phyloP scores from a whole-genome alignment of 1,284 basidiomycete species.

The Jaminaea rosea region DNA sequence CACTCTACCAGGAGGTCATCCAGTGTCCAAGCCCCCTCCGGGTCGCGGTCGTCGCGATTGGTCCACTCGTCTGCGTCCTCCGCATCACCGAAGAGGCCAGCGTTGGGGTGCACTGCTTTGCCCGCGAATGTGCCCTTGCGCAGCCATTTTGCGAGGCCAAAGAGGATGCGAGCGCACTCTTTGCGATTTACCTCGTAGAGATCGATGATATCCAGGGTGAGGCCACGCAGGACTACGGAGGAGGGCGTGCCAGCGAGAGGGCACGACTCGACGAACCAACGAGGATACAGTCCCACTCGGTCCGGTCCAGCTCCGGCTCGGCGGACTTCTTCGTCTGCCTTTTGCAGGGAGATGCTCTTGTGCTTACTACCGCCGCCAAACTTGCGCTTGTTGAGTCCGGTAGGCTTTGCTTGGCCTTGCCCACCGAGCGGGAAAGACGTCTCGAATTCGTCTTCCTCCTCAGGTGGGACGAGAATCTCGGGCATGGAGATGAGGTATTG shows the following conservation, averaged over 20 bases:
- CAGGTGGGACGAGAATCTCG: constrained; percentile 35
- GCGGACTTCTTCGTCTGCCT: constrained; percentile 47
- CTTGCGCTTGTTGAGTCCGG: constrained; percentile 52
- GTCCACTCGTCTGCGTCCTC: constrained; percentile 45
- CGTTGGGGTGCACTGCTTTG: constrained; percentile 16
- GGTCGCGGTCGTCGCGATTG: constrained; percentile 8
- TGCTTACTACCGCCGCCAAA: constrained; percentile 42
- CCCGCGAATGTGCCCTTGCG: constrained; percentile 60
- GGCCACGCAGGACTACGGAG: constrained; percentile 70
- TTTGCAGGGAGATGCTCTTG: constrained; percentile 1
- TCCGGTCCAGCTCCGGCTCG: constrained; percentile 31
- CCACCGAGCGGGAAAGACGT: not conserved
- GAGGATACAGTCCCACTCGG: constrained; percentile 15
- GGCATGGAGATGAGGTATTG: constrained; percentile 20
- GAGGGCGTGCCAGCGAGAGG: constrained; percentile 53
- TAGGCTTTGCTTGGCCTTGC: not conserved
- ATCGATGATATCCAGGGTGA: constrained; percentile 72
- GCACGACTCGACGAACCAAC: constrained; percentile 31
- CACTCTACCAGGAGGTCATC: constrained; percentile 51
- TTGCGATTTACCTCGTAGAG: constrained; percentile 95
- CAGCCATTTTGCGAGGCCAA: constrained; percentile 81
- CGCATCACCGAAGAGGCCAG: constrained; percentile 36
- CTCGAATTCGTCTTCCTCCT: constrained; percentile 23
- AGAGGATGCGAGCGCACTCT: constrained; percentile 76
- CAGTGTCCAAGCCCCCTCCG: constrained; percentile 24